Evolutionary conservation across 495 filamentous ascomycete species (phyloP).

Genomic region (Podospora appendiculata): DNA sequence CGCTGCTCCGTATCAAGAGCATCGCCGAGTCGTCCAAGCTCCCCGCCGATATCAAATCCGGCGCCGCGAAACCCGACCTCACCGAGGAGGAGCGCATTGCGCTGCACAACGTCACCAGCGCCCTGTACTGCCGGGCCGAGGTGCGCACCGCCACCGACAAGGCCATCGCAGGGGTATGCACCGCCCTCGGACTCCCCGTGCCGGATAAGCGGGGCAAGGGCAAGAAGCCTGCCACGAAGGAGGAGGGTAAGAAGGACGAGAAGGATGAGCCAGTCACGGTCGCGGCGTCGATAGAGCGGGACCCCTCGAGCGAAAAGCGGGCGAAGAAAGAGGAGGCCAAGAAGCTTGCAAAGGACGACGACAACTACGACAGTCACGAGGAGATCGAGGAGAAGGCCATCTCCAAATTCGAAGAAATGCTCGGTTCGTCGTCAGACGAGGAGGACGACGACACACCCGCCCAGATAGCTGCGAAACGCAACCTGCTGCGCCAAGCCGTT

Average conservation of each 20-base stretch:
- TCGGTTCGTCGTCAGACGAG: conserved; percentile 12
- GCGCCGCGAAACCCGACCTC: conserved; percentile 36
- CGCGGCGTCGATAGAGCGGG: neutral
- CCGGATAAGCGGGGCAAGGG: conserved; percentile 28
- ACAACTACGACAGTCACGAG: conserved; percentile 1
- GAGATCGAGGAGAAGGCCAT: conserved; percentile 12
- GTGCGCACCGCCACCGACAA: conserved; percentile 62
- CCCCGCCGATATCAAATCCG: conserved; percentile 43
- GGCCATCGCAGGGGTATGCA: conserved; percentile 55
- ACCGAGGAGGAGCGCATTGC: conserved; percentile 40
- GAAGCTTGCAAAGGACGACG: neutral
- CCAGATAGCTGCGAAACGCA: neutral
- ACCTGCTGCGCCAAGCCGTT: neutral
- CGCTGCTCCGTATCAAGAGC: conserved; percentile 63
- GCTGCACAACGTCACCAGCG: conserved; percentile 67
- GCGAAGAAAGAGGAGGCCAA: neutral
- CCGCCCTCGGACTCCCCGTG: conserved; percentile 50
- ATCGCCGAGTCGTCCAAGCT: conserved; percentile 46
- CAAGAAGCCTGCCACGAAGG: conserved; percentile 5
- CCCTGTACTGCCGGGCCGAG: conserved; percentile 67
- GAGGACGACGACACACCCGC: neutral
- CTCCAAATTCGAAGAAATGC: conserved; percentile 8
- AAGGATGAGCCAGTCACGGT: neutral
- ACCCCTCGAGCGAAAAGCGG: neutral
- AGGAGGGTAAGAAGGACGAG: neutral